Base-by-base conservation (phyloP, 768 basidiomycete species). In the Trametes cinnabarina region DNA sequence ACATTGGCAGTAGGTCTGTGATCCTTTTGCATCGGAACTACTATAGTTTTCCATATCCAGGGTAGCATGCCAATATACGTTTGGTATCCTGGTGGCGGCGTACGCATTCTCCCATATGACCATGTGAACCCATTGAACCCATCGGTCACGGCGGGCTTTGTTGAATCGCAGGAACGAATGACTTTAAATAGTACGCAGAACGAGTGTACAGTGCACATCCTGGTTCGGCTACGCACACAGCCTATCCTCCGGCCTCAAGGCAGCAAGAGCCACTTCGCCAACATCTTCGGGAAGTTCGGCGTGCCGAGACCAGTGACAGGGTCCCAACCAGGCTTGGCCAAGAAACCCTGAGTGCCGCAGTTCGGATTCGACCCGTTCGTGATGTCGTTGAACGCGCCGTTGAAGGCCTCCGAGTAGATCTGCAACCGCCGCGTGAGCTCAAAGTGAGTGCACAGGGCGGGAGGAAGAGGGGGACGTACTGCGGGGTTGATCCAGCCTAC, bases 381-480 rank as follows among this genome's bases (percentile, higher is more conserved):
- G 41, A 65, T 65, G 51, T 65, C 64, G 37, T 65, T 57, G 61
- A 82, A 79, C n/a, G 74, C 76, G 17, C 61, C 70, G 7, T 60
- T 20, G 65, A 80, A 81, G 1, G 65, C 52, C 20, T 67, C 25
- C 14, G 79, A 75, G 65, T 82, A 82, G 40, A 81, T 77, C 79
- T 81, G 30, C 41, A 46, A 14, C 12, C 12, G 11, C 12, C 12
- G 5, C 44, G 44, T 46, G 11, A 26, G 35, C 25, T 10, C 30
- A 1, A 9, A 43, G 0, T 9, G 30, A 32, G 30, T 7, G 25
- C 22, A 35, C 32, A 32, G 1, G n/a, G 3, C 11, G 22, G 39
- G 22, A 17, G 22, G 19, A 39, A 47, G 9, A 50, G 30, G 12
- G 12, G 10, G 20, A 58, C 59, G n/a, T 26, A 65, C 64, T 5